These are phyloP conservation scores for Sporothrix curviconia DNA, from an alignment of 2,329 filamentous ascomycete genomes.

Conservation along the genomic window DNA sequence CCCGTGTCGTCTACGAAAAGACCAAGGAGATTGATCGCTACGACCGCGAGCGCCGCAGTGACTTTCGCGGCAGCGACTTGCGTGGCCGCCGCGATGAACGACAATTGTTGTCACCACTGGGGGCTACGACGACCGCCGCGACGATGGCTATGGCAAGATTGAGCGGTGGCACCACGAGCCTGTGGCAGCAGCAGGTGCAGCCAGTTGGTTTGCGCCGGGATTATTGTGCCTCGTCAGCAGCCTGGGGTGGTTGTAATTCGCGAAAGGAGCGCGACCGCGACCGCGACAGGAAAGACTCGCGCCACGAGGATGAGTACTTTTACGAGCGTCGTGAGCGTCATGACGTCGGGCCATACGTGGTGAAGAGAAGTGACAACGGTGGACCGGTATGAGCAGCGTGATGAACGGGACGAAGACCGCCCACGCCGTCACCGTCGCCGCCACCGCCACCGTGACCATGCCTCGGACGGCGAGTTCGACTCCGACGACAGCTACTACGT, in stretches of 20 bases:
- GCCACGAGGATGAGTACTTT: slow-evolving; percentile 41
- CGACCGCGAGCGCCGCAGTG: slow-evolving; percentile 21
- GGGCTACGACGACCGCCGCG: slow-evolving; percentile 45
- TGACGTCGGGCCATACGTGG: slow-evolving; percentile 36
- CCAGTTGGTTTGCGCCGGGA: slow-evolving; percentile 46
- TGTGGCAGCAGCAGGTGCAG: slow-evolving; percentile 37
- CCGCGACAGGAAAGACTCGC: slow-evolving; percentile 18
- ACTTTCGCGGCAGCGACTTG: slow-evolving; percentile 34
- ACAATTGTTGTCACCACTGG: slow-evolving; percentile 47
- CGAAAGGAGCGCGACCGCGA: slow-evolving; percentile 16
- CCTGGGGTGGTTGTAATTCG: slow-evolving; percentile 23
- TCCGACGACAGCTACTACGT: slow-evolving; percentile 38
- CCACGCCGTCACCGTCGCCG: slow-evolving; percentile 25
- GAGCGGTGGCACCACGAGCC: slow-evolving; percentile 57
- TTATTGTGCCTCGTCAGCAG: slow-evolving; percentile 28
- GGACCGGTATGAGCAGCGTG: slow-evolving; percentile 29
- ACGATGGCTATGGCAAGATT: slow-evolving; percentile 41
- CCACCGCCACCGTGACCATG: slow-evolving; percentile 33
- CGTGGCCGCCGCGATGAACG: slow-evolving; percentile 37
- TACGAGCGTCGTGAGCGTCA: slow-evolving; percentile 44
- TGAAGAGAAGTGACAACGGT: slow-evolving; percentile 31
- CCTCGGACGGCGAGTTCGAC: slow-evolving; percentile 30
- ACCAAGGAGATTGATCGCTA: slow-evolving; percentile 34
- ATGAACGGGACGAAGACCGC: slow-evolving; percentile 25
- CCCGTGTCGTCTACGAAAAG: slow-evolving; percentile 38